Base-by-base conservation (phyloP, 2,329 filamentous ascomycete genomes). In the Cercospora beticola region DNA sequence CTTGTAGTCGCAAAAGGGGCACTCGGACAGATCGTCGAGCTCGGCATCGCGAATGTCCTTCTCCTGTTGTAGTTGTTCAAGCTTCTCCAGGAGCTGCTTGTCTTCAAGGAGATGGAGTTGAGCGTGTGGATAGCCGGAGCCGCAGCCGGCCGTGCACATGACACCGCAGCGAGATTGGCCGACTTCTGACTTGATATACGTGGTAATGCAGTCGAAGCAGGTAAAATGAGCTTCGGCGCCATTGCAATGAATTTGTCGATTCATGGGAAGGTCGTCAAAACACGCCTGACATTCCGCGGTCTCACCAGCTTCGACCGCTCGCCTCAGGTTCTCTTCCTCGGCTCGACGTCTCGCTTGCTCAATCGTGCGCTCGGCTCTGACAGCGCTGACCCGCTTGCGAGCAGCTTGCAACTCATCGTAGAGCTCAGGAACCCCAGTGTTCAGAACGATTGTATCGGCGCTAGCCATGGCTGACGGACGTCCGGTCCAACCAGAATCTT, bases 1-100 rank as follows among this genome's bases (percentile, higher is more conserved):
- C 52, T 91, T 92, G 81, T 88, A 96, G 23, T 91, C 88, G 78
- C 93, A 97, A 76, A 93, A 95, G 0, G 92, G 92, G 72, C 93
- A 97, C 33, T 86, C 88, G 33, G 87, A 90, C 1, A 97, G 85
- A 69, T 89, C 88, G 49, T 93, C 88, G 40, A 96, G 85, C 0
- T 85, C 87, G 0, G 92, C 91, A 69, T 87, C 82, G n/a, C 87
- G 86, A 46, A 97, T 82, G 26, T 88, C 86, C 18, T 89, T 85
- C 74, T 91, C 87, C 77, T 92, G 89, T 76, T 94, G 90, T 62
- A 94, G 85, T 23, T 87, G 85, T 66, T 91, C 90, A 2, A 97
- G 81, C 8, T 89, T 90, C 3, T 84, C 81, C 31, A 86, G 82
- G 0, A 88, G 82, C 57, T 86, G 86, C 16, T 85, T 80, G 68